phyloP scores from a whole-genome alignment of 2,329 filamentous ascomycete species.

The Trichoderma lentiforme region DNA sequence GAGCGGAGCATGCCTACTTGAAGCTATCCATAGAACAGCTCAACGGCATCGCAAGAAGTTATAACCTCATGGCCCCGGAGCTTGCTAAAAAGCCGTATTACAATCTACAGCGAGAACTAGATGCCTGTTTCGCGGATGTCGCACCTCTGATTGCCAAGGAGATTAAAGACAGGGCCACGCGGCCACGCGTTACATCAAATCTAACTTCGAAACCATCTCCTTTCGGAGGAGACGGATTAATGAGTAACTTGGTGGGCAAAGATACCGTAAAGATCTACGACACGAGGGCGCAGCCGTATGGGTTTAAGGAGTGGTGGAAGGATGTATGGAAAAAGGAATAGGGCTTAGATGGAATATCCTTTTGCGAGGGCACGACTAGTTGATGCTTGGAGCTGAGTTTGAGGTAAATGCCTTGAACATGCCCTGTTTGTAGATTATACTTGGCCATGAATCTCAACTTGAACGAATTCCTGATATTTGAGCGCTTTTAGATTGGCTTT shows the following conservation, averaged over 20 bases:
- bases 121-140: slow-evolving; percentile 78
- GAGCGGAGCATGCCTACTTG: slow-evolving; percentile 70
- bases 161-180: slow-evolving; percentile 65
- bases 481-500: too few species aligned
- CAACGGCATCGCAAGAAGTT: slow-evolving; percentile 77
- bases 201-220: slow-evolving; percentile 28
- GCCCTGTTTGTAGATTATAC: not conserved
- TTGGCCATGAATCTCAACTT: not conserved
- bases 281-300: slow-evolving; percentile 72
- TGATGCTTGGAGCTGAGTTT: not conserved
- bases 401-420: not conserved
- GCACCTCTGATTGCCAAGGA: slow-evolving; percentile 70
- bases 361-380: not conserved
- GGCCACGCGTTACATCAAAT: slow-evolving; percentile 37
- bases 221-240: slow-evolving; percentile 40
- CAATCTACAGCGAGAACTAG: slow-evolving; percentile 75
- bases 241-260: slow-evolving; percentile 57
- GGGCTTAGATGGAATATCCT: not conserved
- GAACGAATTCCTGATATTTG: too few species aligned
- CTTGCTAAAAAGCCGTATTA: slow-evolving; percentile 93
- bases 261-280: slow-evolving; percentile 58
- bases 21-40: slow-evolving; percentile 72
- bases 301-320: slow-evolving; percentile 84
- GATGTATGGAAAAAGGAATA: slow-evolving; percentile 61
- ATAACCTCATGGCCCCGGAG: slow-evolving; percentile 92